A percentile compares a stretch with the other conserved stretches of the same genome.
Evolutionary conservation across 2,329 filamentous ascomycete species (phyloP).

Genomic region (Sporothrix luriei): DNA sequence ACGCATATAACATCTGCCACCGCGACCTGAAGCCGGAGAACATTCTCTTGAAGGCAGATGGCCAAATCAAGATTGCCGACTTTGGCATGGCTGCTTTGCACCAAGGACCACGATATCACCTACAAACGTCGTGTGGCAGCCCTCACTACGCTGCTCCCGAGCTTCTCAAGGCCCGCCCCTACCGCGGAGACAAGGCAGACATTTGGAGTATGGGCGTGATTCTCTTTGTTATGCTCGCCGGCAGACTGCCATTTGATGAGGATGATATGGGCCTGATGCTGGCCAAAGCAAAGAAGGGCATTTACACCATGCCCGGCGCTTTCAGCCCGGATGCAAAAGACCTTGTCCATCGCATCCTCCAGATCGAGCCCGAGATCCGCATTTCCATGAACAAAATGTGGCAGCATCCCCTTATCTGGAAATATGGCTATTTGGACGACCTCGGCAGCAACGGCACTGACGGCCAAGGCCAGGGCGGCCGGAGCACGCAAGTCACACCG

Average conservation of each 20-base stretch:
- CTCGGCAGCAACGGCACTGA: constrained; percentile 60
- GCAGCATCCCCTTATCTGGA: constrained; percentile 81
- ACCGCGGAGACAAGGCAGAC: constrained; percentile 83
- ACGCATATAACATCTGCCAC: constrained; percentile 93
- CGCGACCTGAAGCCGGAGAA: constrained; percentile 97
- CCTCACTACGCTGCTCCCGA: constrained; percentile 97
- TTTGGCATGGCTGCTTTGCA: constrained; percentile 95
- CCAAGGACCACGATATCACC: constrained; percentile 74
- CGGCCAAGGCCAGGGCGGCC: constrained; percentile 52
- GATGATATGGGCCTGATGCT: constrained; percentile 65
- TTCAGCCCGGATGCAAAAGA: constrained; percentile 72
- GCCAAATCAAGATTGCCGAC: constrained; percentile 89
- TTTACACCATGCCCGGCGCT: constrained; percentile 62
- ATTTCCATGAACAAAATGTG: constrained; percentile 82
- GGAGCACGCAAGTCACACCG: constrained; percentile 63
- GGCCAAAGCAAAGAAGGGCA: constrained; percentile 59
- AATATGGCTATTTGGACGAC: constrained; percentile 76
- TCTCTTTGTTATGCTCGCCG: constrained; percentile 83
- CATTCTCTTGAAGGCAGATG: constrained; percentile 76
- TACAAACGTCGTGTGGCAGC: constrained; percentile 91
- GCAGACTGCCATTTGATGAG: constrained; percentile 79
- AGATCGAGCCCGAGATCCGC: constrained; percentile 74
- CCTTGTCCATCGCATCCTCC: constrained; percentile 76
- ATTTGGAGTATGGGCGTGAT: constrained; percentile 95
- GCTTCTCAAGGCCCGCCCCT: constrained; percentile 74